Percentiles rank a stretch among this genome's conserved stretches.
Evolutionary conservation across 306 rosid species (phyloP).

Genomic region (Rosa lucieae): DNA sequence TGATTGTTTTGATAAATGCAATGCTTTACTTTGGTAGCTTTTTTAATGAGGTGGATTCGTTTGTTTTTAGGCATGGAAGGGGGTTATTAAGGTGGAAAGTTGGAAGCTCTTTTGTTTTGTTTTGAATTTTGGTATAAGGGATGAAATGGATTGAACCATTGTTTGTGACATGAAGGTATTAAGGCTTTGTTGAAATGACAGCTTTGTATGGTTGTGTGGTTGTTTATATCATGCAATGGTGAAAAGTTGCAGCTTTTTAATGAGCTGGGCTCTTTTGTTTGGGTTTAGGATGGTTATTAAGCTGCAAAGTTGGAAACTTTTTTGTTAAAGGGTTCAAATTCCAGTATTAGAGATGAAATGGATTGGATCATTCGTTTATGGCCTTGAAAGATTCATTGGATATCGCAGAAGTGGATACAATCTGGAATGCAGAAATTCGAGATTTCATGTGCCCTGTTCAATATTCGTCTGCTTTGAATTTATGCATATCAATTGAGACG

Average conservation of each 20-base stretch:
- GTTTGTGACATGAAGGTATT: neutral
- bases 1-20: neutral
- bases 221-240: neutral
- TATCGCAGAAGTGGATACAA: neutral
- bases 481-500: neutral
- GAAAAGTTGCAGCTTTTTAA: neutral
- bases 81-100: neutral
- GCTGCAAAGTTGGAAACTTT: neutral
- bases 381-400: neutral
- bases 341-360: neutral
- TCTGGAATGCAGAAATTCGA: neutral
- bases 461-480: neutral
- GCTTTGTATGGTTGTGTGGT: neutral
- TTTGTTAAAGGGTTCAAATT: neutral
- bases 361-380: neutral
- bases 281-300: neutral
- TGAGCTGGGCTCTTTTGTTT: neutral
- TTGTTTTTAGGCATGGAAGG: neutral
- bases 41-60: neutral
- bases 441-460: neutral
- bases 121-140: neutral
- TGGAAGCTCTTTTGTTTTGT: neutral
- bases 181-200: neutral
- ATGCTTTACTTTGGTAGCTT: neutral
- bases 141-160: neutral